Base-by-base conservation (phyloP, 31 red algal genomes). In the Endocladia muricata region DNA sequence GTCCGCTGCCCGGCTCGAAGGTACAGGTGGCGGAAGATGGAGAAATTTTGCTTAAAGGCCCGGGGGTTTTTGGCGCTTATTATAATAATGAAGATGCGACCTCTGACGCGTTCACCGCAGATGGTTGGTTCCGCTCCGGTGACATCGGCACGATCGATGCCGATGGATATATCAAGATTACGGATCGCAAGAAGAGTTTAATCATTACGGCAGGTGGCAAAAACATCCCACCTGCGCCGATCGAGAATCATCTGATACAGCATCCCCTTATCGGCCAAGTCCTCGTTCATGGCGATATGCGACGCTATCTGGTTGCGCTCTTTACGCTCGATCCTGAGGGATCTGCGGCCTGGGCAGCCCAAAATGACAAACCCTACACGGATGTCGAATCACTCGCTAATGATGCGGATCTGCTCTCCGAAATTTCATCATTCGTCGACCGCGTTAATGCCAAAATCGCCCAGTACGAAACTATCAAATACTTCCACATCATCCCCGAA, bases 61-160 rank as follows among this genome's bases (percentile, higher is more conserved):
- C 37, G 21, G 58, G 73, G 17, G 41, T 54, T 1, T 62, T 77
- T 41, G 37, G 38, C 58, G 73, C 32, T 32, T 77, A 54, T 25
- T 77, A 38, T 7, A 55, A 77, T 33, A 7, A 40, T 4, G 34
- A 32, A 1, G 67, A 43, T 32, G 73, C 58, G 17, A 77, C 73
- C 35, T 41, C 73, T 23, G 73, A 77, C 9, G 41, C 31, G 62
- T 37, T 77, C 42, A 11, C 35, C 2, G n/a, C n/a, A n/a, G 55
- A 77, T 41, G 73, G 73, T 42, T 77, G 73, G 73, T 43, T 77
- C 33, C 51, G 35, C 39, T 40, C 73, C 37, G 73, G 73, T 42
- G 73, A 77, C 25, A 66, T 77, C 67, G 73, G 73, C 3, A 61
- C 37, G 31, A 11, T 63, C 33, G 73, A 77, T 61, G 61, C 73